Base-by-base conservation (phyloP, 805 yeast genomes). In the Nakazawaea molendinolei region DNA sequence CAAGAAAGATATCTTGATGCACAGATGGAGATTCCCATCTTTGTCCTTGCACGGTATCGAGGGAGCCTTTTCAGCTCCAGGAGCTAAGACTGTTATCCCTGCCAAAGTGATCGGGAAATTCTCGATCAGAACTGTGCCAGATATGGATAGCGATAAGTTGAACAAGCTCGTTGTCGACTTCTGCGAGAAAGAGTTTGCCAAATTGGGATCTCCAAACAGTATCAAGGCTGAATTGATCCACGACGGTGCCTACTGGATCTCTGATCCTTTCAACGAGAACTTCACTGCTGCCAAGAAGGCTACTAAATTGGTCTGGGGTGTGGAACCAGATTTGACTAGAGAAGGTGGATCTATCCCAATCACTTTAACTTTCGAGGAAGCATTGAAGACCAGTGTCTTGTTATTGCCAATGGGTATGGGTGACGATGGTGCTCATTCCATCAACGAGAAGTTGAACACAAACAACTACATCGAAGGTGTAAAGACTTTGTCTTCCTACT, bases 331-430 rank as follows among this genome's bases (percentile, higher is more conserved):
- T 62, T 76, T 86, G 56, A 94, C 97, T 27, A 80, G 99, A 68
- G 99, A 92, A 67, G 99, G 99, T 53, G 99, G 99, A 25, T 89
- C 97, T 4, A 92, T 92, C 55, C 99, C 99, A 46, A 89, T 92
- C 58, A 90, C 99, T 16, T 63, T 92, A 48, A 82, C 95, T 23
- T 92, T 92, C 63, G 96, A 92, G 67, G 71, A 87, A 52, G 79
- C 77, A 56, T 72, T 92, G 53, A 79, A 84, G 50, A 84, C 94
- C 17, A 79, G 79, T 44, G 97, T 89, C 23, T 69, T 92, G 45
- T 69, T 92, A 53, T 74, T 92, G 50, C 98, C 99, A 45, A 84
- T 92, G 83, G 99, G 99, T 46, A 82, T 94, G 65, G 98, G 98
- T 48, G 97, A 92, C 58, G 99, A 92, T 55, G 98, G 98, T 51